Conservation (phyloP, 2,329 filamentous ascomycete species). For the Fusarium sp. region DNA sequence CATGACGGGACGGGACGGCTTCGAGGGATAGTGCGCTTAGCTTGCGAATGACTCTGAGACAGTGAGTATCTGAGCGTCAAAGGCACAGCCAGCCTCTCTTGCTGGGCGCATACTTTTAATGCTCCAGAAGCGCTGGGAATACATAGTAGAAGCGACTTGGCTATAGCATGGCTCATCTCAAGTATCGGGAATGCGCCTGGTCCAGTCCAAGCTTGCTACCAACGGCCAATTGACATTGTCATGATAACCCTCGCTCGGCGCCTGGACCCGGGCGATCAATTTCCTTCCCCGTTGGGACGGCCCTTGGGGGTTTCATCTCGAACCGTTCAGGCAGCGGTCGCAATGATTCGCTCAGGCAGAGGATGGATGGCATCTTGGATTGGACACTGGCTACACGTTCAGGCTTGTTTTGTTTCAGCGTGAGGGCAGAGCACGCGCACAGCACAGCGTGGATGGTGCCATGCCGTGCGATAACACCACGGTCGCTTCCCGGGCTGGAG, state of each 20-base stretch:
- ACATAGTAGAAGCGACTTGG: slow-evolving; percentile 6
- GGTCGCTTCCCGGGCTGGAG: slow-evolving; percentile 11
- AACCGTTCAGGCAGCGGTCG: slow-evolving; percentile 31
- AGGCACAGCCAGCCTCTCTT: slow-evolving; percentile 15
- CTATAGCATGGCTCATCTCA: slow-evolving; percentile 5
- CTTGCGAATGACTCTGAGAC: slow-evolving; percentile 29
- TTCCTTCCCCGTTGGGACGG: slow-evolving; percentile 23
- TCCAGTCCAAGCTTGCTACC: neutral
- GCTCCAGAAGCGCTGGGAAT: slow-evolving; percentile 10
- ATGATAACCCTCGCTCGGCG: slow-evolving; percentile 32
- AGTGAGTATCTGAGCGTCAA: slow-evolving; percentile 22
- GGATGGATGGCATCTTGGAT: slow-evolving; percentile 31
- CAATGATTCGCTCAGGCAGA: slow-evolving; percentile 34
- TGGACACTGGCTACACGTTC: slow-evolving; percentile 42
- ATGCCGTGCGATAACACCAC: slow-evolving; percentile 22
- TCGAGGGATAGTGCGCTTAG: slow-evolving; percentile 33
- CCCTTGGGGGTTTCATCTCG: slow-evolving; percentile 42
- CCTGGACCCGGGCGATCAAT: slow-evolving; percentile 40
- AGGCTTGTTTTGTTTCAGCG: slow-evolving; percentile 46
- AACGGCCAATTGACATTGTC: slow-evolving; percentile 25
- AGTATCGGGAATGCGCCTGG: slow-evolving; percentile 4
- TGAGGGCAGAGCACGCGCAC: slow-evolving; percentile 39
- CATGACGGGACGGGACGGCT: neutral
- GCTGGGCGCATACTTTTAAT: slow-evolving; percentile 13
- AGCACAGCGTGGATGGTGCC: slow-evolving; percentile 37